Conservation (phyloP, 2,329 filamentous ascomycete species). For the Corynespora cassiicola region DNA sequence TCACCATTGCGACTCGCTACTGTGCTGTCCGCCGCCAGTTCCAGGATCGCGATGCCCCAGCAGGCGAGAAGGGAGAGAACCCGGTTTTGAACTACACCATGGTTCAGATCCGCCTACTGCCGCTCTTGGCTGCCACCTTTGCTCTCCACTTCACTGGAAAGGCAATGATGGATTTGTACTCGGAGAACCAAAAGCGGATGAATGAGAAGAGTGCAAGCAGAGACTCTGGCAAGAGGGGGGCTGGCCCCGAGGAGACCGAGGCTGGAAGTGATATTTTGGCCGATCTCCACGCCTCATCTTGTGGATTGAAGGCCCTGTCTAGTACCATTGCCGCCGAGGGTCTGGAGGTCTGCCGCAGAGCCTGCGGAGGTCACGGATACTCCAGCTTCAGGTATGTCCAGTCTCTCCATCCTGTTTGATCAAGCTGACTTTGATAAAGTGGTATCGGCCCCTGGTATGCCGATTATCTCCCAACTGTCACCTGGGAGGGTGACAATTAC, state of each 20-base stretch:
- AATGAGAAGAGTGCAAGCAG: slow-evolving; percentile 48
- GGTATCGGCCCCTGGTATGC: slow-evolving; percentile 79
- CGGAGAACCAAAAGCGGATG: slow-evolving; percentile 75
- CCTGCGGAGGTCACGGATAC: slow-evolving; percentile 80
- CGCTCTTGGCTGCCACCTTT: slow-evolving; percentile 75
- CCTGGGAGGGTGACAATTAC: slow-evolving; percentile 83
- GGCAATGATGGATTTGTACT: slow-evolving; percentile 76
- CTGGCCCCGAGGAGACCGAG: slow-evolving; percentile 72
- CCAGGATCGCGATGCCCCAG: slow-evolving; percentile 72
- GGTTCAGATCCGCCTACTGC: slow-evolving; percentile 76
- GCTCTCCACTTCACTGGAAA: slow-evolving; percentile 82
- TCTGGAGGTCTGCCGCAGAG: slow-evolving; percentile 75
- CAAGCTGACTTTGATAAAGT: slow-evolving; percentile 33
- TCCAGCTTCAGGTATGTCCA: slow-evolving; percentile 63
- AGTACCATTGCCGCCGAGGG: slow-evolving; percentile 77
- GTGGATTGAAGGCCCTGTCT: slow-evolving; percentile 75
- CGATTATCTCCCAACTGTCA: slow-evolving; percentile 74
- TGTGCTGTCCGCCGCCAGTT: slow-evolving; percentile 78
- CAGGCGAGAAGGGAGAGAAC: slow-evolving; percentile 67
- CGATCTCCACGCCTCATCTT: slow-evolving; percentile 78
- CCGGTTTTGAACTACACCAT: slow-evolving; percentile 83
- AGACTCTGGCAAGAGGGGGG: slow-evolving; percentile 53
- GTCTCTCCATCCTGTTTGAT: not conserved
- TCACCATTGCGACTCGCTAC: slow-evolving; percentile 79
- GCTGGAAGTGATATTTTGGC: slow-evolving; percentile 72